Evolutionary conservation across 2,329 filamentous ascomycete genomes (phyloP), one percentile per base, ranked within the genome.

Genomic region (Penicillium olsonii): DNA sequence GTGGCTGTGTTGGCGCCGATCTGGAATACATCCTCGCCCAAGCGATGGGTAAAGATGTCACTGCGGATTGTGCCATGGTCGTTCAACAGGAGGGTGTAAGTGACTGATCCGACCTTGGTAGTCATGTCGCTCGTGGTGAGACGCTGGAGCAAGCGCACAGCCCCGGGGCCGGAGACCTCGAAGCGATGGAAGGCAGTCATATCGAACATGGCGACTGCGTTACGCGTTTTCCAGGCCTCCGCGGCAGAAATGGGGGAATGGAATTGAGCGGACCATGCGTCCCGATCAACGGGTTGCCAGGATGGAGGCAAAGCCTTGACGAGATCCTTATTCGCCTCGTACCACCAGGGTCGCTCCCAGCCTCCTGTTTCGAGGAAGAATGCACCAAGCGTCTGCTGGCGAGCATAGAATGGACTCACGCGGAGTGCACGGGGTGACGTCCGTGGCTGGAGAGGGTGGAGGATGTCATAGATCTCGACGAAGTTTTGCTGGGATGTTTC

Each of bases 311-410:
- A 63, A 0, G 74, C 67, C 5, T 73, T 67, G 2, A 85, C 59
- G 2, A 85, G 69, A 4, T 72, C 62, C 12, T 73, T 72, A 55
- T 86, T 86, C 0, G 75, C 69, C 52, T 83, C 78, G 42, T 80
- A 86, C 82, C 82, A 85, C 48, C 81, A 78, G 2, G 83, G 83
- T 0, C 82, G 77, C 59, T 86, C 83, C 83, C 83, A 86, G 0
- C 78, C 82, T 12, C 78, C 78, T 53, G 85, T 48, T 37, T 68
- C 84, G 4, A 85, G 73, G 66, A 85, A 85, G 55, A 73, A 81
- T 2, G 65, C 66, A 6, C 64, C 64, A 0, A 84, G 75, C 42
- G 83, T 77, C 12, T 65, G 62, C 52, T 86, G 79, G 1, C 79
- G 75, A 1, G 70, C 53, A 51, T 83, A 71, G 61, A 85, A 86